These are phyloP conservation scores for Tanacetum coccineum DNA, from an alignment of 129 eudicot genomes.

Conservation along the genomic window DNA sequence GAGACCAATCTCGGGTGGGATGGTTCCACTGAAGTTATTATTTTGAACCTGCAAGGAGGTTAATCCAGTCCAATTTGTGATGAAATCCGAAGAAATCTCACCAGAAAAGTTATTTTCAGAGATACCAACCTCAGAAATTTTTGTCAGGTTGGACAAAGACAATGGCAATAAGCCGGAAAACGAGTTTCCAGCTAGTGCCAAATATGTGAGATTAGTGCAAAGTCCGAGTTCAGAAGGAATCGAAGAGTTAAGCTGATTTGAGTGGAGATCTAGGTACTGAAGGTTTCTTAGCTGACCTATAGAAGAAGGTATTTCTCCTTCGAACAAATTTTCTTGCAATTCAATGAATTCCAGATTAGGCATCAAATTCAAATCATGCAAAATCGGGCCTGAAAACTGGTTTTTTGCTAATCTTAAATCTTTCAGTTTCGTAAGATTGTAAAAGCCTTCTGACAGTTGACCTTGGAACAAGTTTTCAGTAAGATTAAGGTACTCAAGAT, in stretches of 20 bases:
- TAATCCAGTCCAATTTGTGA: slow-evolving; percentile 53
- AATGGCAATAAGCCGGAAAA: slow-evolving; percentile 55
- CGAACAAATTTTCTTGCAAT: slow-evolving; percentile 38
- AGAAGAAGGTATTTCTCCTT: slow-evolving; percentile 60
- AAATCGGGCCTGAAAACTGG: slow-evolving; percentile 48
- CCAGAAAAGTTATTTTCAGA: slow-evolving; percentile 67
- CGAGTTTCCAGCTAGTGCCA: slow-evolving; percentile 56
- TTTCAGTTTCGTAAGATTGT: slow-evolving; percentile 43
- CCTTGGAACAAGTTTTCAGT: slow-evolving; percentile 53
- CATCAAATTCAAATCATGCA: slow-evolving; percentile 35
- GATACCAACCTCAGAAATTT: slow-evolving; percentile 42
- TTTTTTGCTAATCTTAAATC: slow-evolving; percentile 40
- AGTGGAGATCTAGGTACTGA: slow-evolving; percentile 37
- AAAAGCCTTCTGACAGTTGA: slow-evolving; percentile 34
- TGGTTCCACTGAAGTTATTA: slow-evolving; percentile 46
- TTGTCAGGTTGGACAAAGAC: slow-evolving; percentile 52
- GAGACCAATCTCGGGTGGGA: slow-evolving; percentile 57
- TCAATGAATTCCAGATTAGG: slow-evolving; percentile 46
- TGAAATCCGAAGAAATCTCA: slow-evolving; percentile 40
- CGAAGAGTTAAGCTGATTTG: slow-evolving; percentile 45
- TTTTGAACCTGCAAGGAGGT: slow-evolving; percentile 57
- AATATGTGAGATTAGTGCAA: slow-evolving; percentile 48
- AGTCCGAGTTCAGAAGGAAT: slow-evolving; percentile 66
- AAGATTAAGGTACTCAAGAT: slow-evolving; percentile 63
- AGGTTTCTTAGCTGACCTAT: slow-evolving; percentile 58